Percentiles rank a stretch among this genome's conserved stretches.
phyloP scores from a whole-genome alignment of 2,329 filamentous ascomycete species.

The Aspergillus quadrilineatus region DNA sequence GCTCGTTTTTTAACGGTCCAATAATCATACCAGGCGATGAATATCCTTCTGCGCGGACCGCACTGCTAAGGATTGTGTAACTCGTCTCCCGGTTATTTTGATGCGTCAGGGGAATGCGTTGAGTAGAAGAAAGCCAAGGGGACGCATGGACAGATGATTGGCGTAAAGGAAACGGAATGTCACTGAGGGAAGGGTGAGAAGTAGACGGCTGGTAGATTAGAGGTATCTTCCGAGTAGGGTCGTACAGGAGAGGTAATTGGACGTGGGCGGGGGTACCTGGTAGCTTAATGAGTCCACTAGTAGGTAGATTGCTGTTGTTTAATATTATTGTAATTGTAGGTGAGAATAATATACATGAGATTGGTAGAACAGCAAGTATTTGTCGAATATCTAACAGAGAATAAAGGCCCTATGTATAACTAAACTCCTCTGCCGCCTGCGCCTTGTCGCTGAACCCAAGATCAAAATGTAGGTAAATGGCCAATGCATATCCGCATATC shows the following conservation, averaged over 20 bases:
- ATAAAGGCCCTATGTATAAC: background rate
- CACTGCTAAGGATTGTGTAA: background rate
- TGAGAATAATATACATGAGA: background rate
- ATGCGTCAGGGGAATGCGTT: background rate
- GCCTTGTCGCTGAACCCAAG: constrained; percentile 3
- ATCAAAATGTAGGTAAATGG: background rate
- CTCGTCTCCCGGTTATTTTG: background rate
- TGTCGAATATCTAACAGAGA: background rate
- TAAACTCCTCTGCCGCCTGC: background rate
- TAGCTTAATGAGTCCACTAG: background rate
- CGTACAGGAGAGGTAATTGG: background rate
- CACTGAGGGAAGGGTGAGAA: background rate
- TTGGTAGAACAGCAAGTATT: background rate
- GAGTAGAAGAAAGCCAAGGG: too few relatives aligned
- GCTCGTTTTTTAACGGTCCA: background rate
- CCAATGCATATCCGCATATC: background rate
- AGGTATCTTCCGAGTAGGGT: background rate
- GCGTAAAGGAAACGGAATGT: background rate
- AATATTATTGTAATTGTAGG: background rate
- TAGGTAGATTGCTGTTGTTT: background rate
- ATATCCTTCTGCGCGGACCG: background rate
- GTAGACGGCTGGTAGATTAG: background rate
- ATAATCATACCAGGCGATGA: background rate
- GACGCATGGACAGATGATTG: background rate
- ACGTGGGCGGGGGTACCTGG: background rate